phyloP scores from a whole-genome alignment of 2,329 filamentous ascomycete species.

The Fusarium heterosporum region DNA sequence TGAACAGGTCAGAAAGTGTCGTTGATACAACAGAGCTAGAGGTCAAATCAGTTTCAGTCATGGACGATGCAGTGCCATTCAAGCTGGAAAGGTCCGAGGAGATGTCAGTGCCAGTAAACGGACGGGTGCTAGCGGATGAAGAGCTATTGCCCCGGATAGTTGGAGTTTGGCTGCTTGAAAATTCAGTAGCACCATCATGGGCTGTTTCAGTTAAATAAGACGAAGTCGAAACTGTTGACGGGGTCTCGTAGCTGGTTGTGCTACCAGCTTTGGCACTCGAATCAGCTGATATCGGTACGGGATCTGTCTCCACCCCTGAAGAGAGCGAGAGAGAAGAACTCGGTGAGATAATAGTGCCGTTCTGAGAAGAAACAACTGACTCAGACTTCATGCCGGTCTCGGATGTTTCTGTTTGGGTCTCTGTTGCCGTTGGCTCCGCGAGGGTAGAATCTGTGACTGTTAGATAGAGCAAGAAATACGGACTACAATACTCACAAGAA shows the following conservation, averaged over 20 bases:
- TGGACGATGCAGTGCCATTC: neutral
- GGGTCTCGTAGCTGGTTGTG: conserved; percentile 18
- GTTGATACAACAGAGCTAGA: neutral
- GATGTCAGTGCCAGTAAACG: neutral
- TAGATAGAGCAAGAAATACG: neutral
- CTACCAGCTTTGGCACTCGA: conserved; percentile 39
- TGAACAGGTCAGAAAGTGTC: neutral
- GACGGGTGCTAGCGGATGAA: conserved; percentile 1
- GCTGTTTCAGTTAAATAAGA: conserved; percentile 3
- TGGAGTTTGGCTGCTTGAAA: neutral
- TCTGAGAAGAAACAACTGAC: conserved; percentile 2
- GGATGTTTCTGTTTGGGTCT: neutral
- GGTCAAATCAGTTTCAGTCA: neutral
- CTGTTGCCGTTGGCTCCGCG: conserved; percentile 5
- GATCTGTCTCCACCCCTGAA: conserved; percentile 1
- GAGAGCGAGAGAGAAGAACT: conserved; percentile 11
- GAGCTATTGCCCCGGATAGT: neutral
- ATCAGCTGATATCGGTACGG: conserved; percentile 22
- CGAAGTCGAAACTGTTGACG: conserved; percentile 13
- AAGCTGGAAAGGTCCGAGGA: neutral
- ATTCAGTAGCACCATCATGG: neutral
- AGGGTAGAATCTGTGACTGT: conserved; percentile 26
- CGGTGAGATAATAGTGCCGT: neutral
- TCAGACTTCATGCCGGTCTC: neutral
- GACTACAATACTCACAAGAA: conserved; percentile 20